Conservation (phyloP, 805 yeast genomes). For the Yarrowia porcina region DNA sequence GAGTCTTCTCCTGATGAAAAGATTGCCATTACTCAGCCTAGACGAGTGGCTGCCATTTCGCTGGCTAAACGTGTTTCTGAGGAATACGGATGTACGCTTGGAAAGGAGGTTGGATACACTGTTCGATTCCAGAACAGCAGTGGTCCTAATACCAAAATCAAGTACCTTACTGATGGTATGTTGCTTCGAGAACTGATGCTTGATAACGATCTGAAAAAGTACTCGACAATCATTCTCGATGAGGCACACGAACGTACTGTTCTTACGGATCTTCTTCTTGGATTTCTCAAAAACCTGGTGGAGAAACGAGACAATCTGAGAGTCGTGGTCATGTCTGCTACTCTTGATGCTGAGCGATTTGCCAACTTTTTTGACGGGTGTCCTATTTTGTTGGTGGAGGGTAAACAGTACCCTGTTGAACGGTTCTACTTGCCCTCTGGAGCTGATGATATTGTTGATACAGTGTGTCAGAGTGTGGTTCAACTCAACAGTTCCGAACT, state of each 20-base stretch:
- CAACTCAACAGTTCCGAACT: slow-evolving; percentile 79
- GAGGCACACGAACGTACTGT: slow-evolving; percentile 98
- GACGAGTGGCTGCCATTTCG: slow-evolving; percentile 96
- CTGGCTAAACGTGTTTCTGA: slow-evolving; percentile 89
- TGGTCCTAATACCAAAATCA: slow-evolving; percentile 58
- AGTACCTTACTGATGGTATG: slow-evolving; percentile 97
- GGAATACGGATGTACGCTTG: slow-evolving; percentile 74
- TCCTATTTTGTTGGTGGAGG: slow-evolving; percentile 84
- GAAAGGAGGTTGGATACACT: slow-evolving; percentile 84
- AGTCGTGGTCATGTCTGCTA: slow-evolving; percentile 92
- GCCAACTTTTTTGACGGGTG: slow-evolving; percentile 70
- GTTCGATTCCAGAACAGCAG: slow-evolving; percentile 83
- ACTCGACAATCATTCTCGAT: slow-evolving; percentile 78
- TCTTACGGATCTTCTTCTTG: slow-evolving; percentile 83
- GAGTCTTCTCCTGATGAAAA: slow-evolving; percentile 45
- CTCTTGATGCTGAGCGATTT: slow-evolving; percentile 85
- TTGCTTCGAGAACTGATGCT: slow-evolving; percentile 84
- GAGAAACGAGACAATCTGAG: slow-evolving; percentile 54
- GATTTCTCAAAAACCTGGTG: slow-evolving; percentile 72
- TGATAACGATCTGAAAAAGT: slow-evolving; percentile 58
- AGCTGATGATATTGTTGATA: slow-evolving; percentile 80
- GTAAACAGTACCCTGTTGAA: slow-evolving; percentile 82
- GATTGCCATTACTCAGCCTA: slow-evolving; percentile 93
- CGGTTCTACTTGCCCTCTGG: slow-evolving; percentile 61
- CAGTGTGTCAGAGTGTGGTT: slow-evolving; percentile 65